Percentiles rank a stretch among this genome's conserved stretches.
These are phyloP conservation scores for Saccharomycopsis babjevae DNA, from an alignment of 805 yeast genomes.

Conservation along the genomic window DNA sequence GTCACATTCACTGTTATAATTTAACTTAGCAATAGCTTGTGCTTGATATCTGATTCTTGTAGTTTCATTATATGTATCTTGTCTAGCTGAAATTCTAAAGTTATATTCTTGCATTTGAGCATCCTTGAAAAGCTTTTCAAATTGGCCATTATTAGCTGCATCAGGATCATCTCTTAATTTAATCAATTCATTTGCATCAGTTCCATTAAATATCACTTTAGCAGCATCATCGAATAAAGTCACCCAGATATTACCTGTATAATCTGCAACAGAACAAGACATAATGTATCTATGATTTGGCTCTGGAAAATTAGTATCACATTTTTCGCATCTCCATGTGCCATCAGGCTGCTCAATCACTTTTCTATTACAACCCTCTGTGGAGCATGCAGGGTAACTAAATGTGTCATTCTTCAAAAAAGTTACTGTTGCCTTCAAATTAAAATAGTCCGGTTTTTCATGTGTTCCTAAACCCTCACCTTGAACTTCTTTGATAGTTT, in stretches of 20 bases:
- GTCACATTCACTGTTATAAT: conserved; percentile 51
- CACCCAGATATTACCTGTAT: conserved; percentile 76
- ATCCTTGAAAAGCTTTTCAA: conserved; percentile 35
- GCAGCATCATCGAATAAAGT: conserved; percentile 86
- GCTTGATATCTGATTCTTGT: conserved; percentile 69
- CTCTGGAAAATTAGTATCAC: conserved; percentile 55
- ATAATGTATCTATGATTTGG: conserved; percentile 78
- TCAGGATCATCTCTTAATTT: conserved; percentile 32
- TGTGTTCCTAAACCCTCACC: conserved; percentile 59
- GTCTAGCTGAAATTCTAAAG: conserved; percentile 73
- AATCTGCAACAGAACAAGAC: conserved; percentile 68
- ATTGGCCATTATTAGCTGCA: conserved; percentile 32
- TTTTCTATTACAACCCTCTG: conserved; percentile 73
- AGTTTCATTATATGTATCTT: conserved; percentile 74
- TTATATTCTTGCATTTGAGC: conserved; percentile 58
- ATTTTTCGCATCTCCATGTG: conserved; percentile 89
- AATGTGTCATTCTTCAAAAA: conserved; percentile 66
- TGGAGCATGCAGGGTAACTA: conserved; percentile 82
- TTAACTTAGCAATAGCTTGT: conserved; percentile 40
- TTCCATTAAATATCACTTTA: conserved; percentile 44
- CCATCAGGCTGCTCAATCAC: conserved; percentile 65
- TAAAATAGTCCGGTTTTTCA: conserved; percentile 74
- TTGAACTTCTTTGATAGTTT: conserved; percentile 55
- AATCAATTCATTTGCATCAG: conserved; percentile 53
- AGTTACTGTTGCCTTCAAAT: conserved; percentile 62